Evolutionary conservation across 139 green algal species (phyloP).

Genomic region (Coelastrella sp.): DNA sequence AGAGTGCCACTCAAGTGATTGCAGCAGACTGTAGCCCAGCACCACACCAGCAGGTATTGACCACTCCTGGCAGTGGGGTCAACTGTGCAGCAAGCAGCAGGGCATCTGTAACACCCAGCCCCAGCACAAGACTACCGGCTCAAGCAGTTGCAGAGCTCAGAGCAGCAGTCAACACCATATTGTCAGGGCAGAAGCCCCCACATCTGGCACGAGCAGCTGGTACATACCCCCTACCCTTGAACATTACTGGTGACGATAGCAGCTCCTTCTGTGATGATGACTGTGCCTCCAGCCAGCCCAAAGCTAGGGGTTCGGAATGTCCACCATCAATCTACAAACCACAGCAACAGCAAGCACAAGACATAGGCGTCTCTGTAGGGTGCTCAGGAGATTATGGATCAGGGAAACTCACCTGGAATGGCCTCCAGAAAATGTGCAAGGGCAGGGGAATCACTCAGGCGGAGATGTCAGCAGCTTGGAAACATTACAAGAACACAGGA

Average conservation of each 20-base stretch:
- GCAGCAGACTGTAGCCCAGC: too few species aligned
- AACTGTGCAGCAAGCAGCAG: not conserved
- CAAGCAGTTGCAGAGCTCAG: not conserved
- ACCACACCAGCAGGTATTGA: not conserved
- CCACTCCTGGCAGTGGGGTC: not conserved
- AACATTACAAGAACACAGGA: conserved; percentile 12
- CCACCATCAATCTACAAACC: too few species aligned
- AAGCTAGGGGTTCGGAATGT: too few species aligned
- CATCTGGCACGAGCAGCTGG: too few species aligned
- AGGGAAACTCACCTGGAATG: conserved; percentile 19
- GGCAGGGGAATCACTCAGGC: conserved; percentile 14
- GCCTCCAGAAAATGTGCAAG: conserved; percentile 28
- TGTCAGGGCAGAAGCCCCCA: not conserved
- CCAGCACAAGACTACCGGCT: not conserved
- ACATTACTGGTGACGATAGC: too few species aligned
- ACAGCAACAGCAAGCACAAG: conserved; percentile 4
- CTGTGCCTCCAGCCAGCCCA: too few species aligned
- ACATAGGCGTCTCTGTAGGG: not conserved
- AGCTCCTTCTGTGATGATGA: too few species aligned
- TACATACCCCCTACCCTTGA: too few species aligned
- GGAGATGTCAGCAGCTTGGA: conserved; percentile 34
- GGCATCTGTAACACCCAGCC: not conserved
- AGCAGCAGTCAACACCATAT: not conserved
- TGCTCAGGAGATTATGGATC: not conserved
- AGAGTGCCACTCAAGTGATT: too few species aligned